Base-by-base conservation (phyloP, 2,329 filamentous ascomycete species). In the Nothophoma quercina region DNA sequence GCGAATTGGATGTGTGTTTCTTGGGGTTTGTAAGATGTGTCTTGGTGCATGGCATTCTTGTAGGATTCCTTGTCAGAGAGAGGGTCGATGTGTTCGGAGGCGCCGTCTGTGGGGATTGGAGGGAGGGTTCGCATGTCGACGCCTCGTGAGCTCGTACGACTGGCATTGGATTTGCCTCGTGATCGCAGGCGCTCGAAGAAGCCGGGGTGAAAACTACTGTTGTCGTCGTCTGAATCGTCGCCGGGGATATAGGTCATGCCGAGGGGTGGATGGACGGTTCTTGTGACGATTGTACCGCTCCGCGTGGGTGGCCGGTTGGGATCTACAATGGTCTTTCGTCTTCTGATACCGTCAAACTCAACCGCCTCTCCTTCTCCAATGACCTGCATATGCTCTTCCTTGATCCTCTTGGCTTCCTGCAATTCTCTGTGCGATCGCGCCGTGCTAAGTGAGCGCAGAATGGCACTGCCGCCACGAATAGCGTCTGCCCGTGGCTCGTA, bases 401-500 rank as follows among this genome's bases (percentile, higher is more conserved):
- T 87, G 51, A 96, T 81, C 25, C 90, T 86, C 63, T 85, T 88
- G 16, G 88, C 84, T 72, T 98, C 95, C 35, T 90, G 85, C 7
- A 86, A 81, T 71, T 98, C 91, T 79, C 89, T 89, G 69, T 88
- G 89, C 56, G 88, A 84, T 55, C 95, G 84, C 0, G 88, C 83
- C 9, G 81, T 81, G 0, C 92, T 97, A 41, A 99, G 81, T 12
- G 90, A 86, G 57, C 95, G 86, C 45, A 99, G 83, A 53, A 99
- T 91, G 38, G 92, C 91, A 6, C 91, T 93, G 13, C 93, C 81
- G 55, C 93, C 95, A 62, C 95, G 90, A 67, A 99, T 96, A 8
- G 95, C 92, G 73, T 99, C 95, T 12, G 95, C 95, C 70, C 96
- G 96, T 45, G 95, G 95, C 67, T 99, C 95, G 12, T 89, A 89